Evolutionary conservation across 2,329 filamentous ascomycete species (phyloP), one percentile per base, ranked within the genome.

Genomic region (Cordyceps farinosa): DNA sequence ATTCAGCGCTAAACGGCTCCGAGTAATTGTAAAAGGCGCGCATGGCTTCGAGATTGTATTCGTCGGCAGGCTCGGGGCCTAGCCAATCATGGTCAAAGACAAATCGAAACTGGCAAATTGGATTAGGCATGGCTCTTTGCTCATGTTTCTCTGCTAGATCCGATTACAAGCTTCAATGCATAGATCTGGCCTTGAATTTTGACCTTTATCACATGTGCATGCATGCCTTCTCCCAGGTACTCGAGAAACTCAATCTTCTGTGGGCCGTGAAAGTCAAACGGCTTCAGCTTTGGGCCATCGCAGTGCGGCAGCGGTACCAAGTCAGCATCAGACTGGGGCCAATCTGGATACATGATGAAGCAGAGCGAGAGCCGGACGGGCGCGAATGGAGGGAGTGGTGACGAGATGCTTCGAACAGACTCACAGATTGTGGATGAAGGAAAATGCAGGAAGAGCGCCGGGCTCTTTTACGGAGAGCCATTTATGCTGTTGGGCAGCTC

Each of bases 181-280:
- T 53, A 53, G 13, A 53, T 17, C 32, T 53, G 11, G 6, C 50
- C 32, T 2, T 8, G 17, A 5, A 53, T 36, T 38, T 22, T 17
- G 3, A 45, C 27, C 27, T 44, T 56, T 1, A 56, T 8, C 13
- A 56, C 53, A n/a, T 55, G 36, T 9, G 65, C 36, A 56, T 70
- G 67, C 13, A 38, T 1, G 5, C 66, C 67, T 17, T 60, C 54
- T 2, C 67, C 66, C 1, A 68, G 36, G 10, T 66, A 53, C 6
- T 68, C 55, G 34, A 70, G 53, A 34, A 70, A 67, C 22, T 70
- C 65, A 10, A 72, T 70, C 48, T 65, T 65, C 55, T 70, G 68
- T 30, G 65, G 61, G 8, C 70, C 66, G 5, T 67, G 61, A 58
- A 69, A 69, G 53, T 63, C 51, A 57, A 71, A 70, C 5, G 68